Evolutionary conservation across 768 basidiomycete species (phyloP), one percentile per base, ranked within the genome.

Genomic region (Suillus discolor): DNA sequence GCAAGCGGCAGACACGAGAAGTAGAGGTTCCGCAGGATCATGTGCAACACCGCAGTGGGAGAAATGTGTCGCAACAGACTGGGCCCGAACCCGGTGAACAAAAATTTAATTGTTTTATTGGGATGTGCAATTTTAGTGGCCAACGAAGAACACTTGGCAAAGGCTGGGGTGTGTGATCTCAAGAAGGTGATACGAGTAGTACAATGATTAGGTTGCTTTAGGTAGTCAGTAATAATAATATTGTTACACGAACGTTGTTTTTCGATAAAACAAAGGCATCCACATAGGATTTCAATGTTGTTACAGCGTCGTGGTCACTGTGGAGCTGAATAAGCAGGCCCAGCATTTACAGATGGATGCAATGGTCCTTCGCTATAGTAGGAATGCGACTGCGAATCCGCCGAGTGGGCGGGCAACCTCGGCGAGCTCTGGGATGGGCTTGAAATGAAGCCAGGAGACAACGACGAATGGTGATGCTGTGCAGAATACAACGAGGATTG

Each of bases 221-320:
- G 67, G 64, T 69, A 71, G 72, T 77, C 74, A 69, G 74, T 74
- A 31, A 75, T 68, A 63, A 73, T 74, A 74, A 74, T 74, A 76
- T 64, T 73, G 73, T 67, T 75, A 76, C 75, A 72, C 73, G 49
- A 65, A 38, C 66, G 59, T 65, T 68, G 68, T 67, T 36, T 55
- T 55, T 70, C 68, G 66, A 63, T 61, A 23, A 62, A 61, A 41
- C 54, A 55, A 63, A 42, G 62, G 38, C 11, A 63, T 63, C 62
- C 62, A 31, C 20, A 63, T 60, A 63, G 62, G 59, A 60, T 60
- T 60, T 60, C 62, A 6, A 39, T 60, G 62, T 31, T 63, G 28
- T 38, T 61, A 61, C 57, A 25, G 6, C 53, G 53, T 60, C 59
- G 51, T 62, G 61, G 18, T 65, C 68, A 76, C 66, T 76, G 75